A percentile compares a stretch with the other conserved stretches of the same genome.
Evolutionary conservation across 2,329 filamentous ascomycete genomes (phyloP).

Genomic region (Cladosporium velox): DNA sequence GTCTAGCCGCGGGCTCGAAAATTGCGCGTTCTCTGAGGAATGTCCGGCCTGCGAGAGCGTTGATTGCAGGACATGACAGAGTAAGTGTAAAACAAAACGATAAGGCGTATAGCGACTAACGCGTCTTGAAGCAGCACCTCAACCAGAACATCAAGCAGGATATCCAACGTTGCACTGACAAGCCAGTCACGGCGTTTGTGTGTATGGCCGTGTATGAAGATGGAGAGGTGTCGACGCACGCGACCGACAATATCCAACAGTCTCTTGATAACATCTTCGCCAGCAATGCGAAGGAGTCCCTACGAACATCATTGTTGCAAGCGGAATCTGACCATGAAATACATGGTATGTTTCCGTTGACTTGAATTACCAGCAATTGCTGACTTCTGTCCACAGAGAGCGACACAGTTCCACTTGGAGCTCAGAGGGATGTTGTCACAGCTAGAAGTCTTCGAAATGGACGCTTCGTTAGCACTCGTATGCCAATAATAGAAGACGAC

Average conservation of each 20-base stretch:
- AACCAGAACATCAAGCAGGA: constrained; percentile 3
- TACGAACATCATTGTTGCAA: constrained; percentile 4
- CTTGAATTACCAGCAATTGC: not conserved
- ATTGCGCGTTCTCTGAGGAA: not conserved
- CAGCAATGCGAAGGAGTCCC: constrained; percentile 4
- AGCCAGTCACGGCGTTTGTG: constrained; percentile 17
- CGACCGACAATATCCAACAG: constrained; percentile 8
- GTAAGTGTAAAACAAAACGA: not conserved
- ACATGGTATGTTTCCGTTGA: not conserved
- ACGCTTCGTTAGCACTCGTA: not conserved
- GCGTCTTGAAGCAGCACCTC: constrained; percentile 8
- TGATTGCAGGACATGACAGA: not conserved
- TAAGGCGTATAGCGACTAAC: not conserved
- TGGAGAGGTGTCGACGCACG: constrained; percentile 22
- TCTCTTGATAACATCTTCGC: constrained; percentile 1
- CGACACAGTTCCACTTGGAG: not conserved
- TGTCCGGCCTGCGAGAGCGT: not conserved
- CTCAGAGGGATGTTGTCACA: not conserved
- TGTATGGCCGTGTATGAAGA: constrained; percentile 23
- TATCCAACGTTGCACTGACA: not conserved
- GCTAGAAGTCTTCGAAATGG: not conserved
- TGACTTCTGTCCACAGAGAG: not conserved
- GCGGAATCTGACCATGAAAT: not conserved
- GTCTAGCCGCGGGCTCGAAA: not conserved
- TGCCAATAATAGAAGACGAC: not conserved